Conservation (phyloP, 768 basidiomycete genomes). For the Rhizopogon sp. region DNA sequence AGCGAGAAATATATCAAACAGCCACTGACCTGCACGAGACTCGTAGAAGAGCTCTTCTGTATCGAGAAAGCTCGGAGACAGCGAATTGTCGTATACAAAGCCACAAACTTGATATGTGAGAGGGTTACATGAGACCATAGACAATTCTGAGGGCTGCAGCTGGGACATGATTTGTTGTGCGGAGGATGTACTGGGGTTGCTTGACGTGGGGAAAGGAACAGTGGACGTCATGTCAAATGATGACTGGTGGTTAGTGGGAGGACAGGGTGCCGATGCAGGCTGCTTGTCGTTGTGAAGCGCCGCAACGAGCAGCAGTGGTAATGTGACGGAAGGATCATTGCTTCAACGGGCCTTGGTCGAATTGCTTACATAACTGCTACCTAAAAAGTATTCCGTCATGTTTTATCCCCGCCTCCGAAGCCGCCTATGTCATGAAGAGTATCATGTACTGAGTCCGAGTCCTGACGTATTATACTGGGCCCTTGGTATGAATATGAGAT, state of each 20-base stretch:
- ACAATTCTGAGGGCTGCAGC: constrained; percentile 12
- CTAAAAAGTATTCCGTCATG: no score
- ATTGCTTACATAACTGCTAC: no score
- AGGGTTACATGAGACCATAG: constrained; percentile 39
- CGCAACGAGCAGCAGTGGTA: not conserved
- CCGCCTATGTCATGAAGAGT: no score
- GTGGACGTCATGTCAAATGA: not conserved
- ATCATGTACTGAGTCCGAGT: no score
- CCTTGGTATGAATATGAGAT: no score
- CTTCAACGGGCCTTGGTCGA: no score
- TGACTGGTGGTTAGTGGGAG: not conserved
- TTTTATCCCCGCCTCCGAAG: no score
- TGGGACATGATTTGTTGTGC: not conserved
- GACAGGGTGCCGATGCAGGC: not conserved
- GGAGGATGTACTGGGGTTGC: not conserved
- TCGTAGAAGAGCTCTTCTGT: constrained; percentile 65
- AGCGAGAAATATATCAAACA: not conserved
- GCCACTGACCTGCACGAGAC: constrained; percentile 55
- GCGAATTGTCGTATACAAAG: constrained; percentile 56
- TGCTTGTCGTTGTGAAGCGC: not conserved
- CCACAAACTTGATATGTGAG: constrained; percentile 68
- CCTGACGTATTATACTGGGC: no score
- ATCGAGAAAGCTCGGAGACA: constrained; percentile 41
- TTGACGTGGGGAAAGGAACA: not conserved
- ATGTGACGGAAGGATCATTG: not conserved